Percentiles rank a stretch among this genome's conserved stretches.
Conservation (phyloP, 1,284 basidiomycete species). For the Ceratobasidium sp. region DNA sequence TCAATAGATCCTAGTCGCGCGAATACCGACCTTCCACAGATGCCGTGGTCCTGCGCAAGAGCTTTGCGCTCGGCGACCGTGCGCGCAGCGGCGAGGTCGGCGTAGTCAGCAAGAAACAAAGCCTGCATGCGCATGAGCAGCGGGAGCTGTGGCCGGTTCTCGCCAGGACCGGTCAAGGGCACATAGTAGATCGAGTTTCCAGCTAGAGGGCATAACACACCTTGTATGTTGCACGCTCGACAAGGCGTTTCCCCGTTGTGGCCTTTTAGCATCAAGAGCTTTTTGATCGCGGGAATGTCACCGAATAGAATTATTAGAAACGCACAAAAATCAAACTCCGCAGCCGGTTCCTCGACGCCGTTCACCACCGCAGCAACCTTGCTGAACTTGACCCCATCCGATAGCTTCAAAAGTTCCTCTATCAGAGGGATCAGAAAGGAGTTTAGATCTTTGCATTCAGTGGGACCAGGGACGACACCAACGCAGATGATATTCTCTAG, state of each 20-base stretch:
- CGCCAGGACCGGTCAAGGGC: slow-evolving; percentile 20
- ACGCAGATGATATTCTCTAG: slow-evolving; percentile 44
- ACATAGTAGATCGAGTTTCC: slow-evolving; percentile 11
- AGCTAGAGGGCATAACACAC: background rate
- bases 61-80: background rate
- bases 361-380: too few relatives aligned
- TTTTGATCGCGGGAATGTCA: slow-evolving; percentile 43
- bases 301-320: slow-evolving; percentile 42
- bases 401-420: slow-evolving; percentile 39
- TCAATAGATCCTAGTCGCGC: slow-evolving; percentile 28
- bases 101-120: background rate
- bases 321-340: too few relatives aligned
- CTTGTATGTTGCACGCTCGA: slow-evolving; percentile 44
- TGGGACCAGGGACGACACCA: slow-evolving; percentile 47
- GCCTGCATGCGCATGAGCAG: slow-evolving; percentile 30
- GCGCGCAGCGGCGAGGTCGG: background rate
- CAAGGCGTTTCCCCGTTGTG: background rate
- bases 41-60: slow-evolving; percentile 32
- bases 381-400: too few relatives aligned
- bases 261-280: background rate
- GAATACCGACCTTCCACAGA: slow-evolving; percentile 38
- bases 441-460: slow-evolving; percentile 45
- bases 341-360: too few relatives aligned
- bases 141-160: background rate
- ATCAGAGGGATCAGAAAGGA: slow-evolving; percentile 45